A percentile compares a stretch with the other conserved stretches of the same genome.
Conservation (phyloP, 2,329 filamentous ascomycete genomes). For the Xylaria sp. region DNA sequence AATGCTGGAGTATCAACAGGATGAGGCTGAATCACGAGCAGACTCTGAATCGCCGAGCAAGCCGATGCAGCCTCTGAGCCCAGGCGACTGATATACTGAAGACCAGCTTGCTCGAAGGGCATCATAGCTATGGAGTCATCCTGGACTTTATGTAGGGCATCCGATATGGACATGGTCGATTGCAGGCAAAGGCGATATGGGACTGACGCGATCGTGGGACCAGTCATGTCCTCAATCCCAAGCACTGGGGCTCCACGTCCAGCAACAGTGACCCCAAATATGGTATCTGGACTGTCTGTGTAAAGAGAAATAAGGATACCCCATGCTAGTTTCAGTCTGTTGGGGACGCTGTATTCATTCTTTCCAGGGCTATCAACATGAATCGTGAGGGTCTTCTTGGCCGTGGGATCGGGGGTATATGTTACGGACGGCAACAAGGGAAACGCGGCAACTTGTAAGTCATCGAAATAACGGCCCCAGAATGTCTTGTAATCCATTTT, state of each 20-base stretch:
- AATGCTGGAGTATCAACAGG: not conserved
- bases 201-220: slow-evolving; percentile 18
- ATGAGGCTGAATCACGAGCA: slow-evolving; percentile 14
- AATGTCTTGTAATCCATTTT: not conserved
- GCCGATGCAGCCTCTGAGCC: not conserved
- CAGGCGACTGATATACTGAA: slow-evolving; percentile 9
- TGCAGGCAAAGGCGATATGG: not conserved
- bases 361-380: not conserved
- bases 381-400: slow-evolving; percentile 3
- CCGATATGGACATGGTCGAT: not conserved
- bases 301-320: slow-evolving; percentile 13
- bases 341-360: slow-evolving; percentile 5
- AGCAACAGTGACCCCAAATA: slow-evolving; percentile 16
- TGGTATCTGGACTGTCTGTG: not conserved
- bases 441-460: slow-evolving; percentile 6
- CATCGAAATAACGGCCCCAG: not conserved
- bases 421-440: slow-evolving; percentile 1
- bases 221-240: slow-evolving; percentile 13
- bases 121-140: not conserved
- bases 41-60: too few species aligned
- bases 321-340: slow-evolving; percentile 15
- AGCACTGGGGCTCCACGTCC: slow-evolving; percentile 10
- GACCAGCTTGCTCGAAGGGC: slow-evolving; percentile 12
- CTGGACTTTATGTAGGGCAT: not conserved
- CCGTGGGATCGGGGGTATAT: slow-evolving; percentile 1